Base-by-base conservation (phyloP, 495 filamentous ascomycete genomes). In the Penicillium roqueforti region DNA sequence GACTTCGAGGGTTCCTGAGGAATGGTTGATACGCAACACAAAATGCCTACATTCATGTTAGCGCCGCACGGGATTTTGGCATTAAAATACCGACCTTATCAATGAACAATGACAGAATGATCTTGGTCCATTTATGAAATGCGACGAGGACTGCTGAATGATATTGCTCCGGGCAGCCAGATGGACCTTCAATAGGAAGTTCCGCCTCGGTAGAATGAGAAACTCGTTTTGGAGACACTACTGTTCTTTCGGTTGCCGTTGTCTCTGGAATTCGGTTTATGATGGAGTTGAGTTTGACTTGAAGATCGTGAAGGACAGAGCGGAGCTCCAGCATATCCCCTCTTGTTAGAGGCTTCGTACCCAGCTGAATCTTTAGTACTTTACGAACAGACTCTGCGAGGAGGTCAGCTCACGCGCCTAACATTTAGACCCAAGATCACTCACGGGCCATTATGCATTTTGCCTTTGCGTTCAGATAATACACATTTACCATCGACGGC, bases 21-120 rank as follows among this genome's bases (percentile, higher is more conserved):
- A 81, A 80, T 16, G 79, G 76, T 55, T 82, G 78, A 55, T 81
- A 80, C 5, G 78, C 70, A 46, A 81, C 77, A 48, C 75, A 79
- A 42, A 79, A 81, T 1, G 78, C 76, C 64, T 77, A 43, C 25
- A 54, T 14, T 5, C 6, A 34, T 34, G 31, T 34, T 34, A 34
- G 31, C 11, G 5, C 11, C 13, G 31, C 14, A 34, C 4, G 11
- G 3, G 1, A 34, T 34, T 34, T 34, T 6, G 14, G 31, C 4
- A 34, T 34, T 14, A 38, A 46, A 6, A 41, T 1, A 11, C 53
- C 18, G 43, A 75, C 72, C 61, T 78, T 78, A 52, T 79, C 74
- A 34, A 76, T 70, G 29, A 72, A 75, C 6, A 79, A 48, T 0
- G 69, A 75, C 1, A 77, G 51, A 23, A 79, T 60, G 4, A 79